A percentile compares a stretch with the other conserved stretches of the same genome.
phyloP scores from a whole-genome alignment of 495 filamentous ascomycete genomes.

The Sabuloglossum arenarium region DNA sequence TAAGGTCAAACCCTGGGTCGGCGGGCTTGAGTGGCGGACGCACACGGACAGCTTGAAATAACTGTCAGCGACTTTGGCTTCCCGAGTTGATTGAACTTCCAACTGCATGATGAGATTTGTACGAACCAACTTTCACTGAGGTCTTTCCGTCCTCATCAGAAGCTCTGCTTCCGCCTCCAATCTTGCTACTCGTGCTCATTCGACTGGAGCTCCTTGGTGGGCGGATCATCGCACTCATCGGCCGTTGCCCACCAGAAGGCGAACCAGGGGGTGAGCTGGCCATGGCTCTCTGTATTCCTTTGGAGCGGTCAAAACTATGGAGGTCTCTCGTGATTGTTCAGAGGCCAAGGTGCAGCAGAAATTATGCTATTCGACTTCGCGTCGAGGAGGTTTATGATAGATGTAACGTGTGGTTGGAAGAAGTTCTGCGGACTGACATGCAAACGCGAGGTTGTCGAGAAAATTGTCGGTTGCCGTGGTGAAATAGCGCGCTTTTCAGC shows the following conservation, averaged over 20 bases:
- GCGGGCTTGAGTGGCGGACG: constrained; percentile 66
- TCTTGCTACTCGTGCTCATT: constrained; percentile 68
- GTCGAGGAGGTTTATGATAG: background rate
- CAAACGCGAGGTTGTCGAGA: background rate
- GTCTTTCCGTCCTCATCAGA: constrained; percentile 91
- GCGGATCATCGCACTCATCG: constrained; percentile 71
- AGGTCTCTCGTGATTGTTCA: background rate
- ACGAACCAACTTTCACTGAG: constrained; percentile 98
- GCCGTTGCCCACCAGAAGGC: constrained; percentile 38
- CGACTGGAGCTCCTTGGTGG: constrained; percentile 71
- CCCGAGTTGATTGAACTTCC: constrained; percentile 8
- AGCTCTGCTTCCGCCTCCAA: constrained; percentile 59
- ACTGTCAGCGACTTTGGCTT: constrained; percentile 20
- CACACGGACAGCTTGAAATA: constrained; percentile 66
- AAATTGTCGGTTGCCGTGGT: background rate
- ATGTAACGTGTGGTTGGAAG: background rate
- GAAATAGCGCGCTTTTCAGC: background rate
- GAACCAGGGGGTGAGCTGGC: constrained; percentile 35
- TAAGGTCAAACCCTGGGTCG: constrained; percentile 84
- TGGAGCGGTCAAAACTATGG: background rate
- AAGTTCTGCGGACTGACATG: background rate
- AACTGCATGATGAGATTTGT: background rate
- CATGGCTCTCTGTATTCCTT: constrained; percentile 18
- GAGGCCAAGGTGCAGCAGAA: background rate
- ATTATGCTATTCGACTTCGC: background rate